Base-by-base conservation (phyloP, 768 basidiomycete genomes). In the Mycena venus region DNA sequence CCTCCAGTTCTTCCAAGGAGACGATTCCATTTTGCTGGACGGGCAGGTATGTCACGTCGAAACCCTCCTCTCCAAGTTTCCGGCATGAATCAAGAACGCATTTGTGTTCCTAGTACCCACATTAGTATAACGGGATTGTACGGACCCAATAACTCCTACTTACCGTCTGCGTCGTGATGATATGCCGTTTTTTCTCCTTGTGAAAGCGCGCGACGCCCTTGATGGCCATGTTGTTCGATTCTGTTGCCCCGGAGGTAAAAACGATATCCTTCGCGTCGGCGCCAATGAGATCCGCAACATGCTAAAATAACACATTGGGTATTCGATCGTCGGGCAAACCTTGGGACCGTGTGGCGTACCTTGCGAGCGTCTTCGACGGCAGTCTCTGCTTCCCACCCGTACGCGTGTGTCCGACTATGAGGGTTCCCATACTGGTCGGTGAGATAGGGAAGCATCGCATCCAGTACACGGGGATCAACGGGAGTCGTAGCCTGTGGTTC, bases 401-500 rank as follows among this genome's bases (percentile, higher is more conserved):
- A 99, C 0, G 98, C 96, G 84, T 99, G 98, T 32, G 98, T 99
- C 68, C 98, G 92, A 82, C 96, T 97, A 82, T 99, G 98, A 11
- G 98, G 98, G 84, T 99, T 99, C 5, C 98, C 98, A 80, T 94
- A 99, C 82, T 96, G 96, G 82, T 99, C 96, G 6, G 97, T 98
- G 76, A 97, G 85, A 84, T 91, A 99, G 0, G 98, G 98, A 29
- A 99, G 87, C 98, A 99, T 99, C 21, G 94, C 93, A 84, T 99
- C 98, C 69, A 99, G 88, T 6, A 99, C 98, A 70, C 98, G 92
- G 32, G 98, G 98, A 82, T 99, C 98, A 68, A 98, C 92, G 23
- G 98, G 98, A 29, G 98, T 99, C 2, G 98, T 99, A 7, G 98
- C 98, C 95, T 98, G 67, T 9, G 36, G 72, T 64, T n/a, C 34